Evolutionary conservation across 2,329 filamentous ascomycete genomes (phyloP).

Genomic region (Penicillium thymicola): DNA sequence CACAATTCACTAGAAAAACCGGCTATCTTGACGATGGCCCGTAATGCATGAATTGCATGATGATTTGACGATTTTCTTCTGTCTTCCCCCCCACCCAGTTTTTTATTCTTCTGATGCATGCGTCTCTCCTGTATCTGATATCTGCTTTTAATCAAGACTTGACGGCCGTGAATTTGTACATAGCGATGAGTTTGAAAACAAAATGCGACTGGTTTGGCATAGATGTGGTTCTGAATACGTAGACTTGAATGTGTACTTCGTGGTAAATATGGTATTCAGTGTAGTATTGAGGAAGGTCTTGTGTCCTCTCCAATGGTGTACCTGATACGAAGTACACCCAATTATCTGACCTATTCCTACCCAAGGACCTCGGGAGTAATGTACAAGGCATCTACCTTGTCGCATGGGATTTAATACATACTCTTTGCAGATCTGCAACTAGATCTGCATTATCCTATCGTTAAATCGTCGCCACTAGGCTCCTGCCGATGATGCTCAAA

Average conservation of each 20-base stretch:
- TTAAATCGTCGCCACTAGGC: no score
- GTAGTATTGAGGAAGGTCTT: no score
- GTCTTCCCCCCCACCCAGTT: neutral
- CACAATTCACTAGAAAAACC: conserved; percentile 3
- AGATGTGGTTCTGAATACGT: conserved; percentile 1
- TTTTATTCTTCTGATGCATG: conserved; percentile 20
- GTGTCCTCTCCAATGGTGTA: no score
- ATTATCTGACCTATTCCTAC: no score
- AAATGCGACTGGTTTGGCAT: conserved; percentile 19
- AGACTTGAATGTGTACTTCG: neutral
- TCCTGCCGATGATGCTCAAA: no score
- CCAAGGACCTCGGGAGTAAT: no score
- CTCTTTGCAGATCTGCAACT: no score
- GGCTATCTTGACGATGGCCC: conserved; percentile 23
- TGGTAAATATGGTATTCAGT: no score
- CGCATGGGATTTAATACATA: no score
- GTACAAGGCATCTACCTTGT: no score
- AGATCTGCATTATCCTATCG: no score
- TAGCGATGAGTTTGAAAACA: conserved; percentile 15
- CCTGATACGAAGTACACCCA: no score
- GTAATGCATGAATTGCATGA: conserved; percentile 19
- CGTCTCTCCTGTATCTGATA: conserved; percentile 21
- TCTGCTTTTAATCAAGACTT: conserved; percentile 24
- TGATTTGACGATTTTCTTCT: conserved; percentile 17
- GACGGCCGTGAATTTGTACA: conserved; percentile 21